Base-by-base conservation (phyloP, 2,329 filamentous ascomycete genomes). In the Xylariomycetidae sp. region DNA sequence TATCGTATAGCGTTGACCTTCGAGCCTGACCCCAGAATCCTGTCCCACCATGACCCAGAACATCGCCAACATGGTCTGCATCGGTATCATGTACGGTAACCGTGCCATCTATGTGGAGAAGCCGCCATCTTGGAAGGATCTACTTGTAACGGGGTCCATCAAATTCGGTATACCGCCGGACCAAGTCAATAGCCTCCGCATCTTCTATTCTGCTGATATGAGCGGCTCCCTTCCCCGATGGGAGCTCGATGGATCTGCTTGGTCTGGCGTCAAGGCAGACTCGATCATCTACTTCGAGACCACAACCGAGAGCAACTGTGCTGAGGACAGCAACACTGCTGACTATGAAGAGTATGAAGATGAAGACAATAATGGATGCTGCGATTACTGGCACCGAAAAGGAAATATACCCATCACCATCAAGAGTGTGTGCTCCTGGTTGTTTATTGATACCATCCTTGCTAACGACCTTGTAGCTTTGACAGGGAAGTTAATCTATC, bases 231-330 rank as follows among this genome's bases (percentile, higher is more conserved):
- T 14, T 25, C 29, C 29, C 6, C n/a, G 14, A 11, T 31, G 29
- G 29, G 29, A 31, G 11, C 3, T 31, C n/a, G 29, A 31, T 15
- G 17, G 17, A 10, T 31, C 29, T 15, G 29, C 29, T 4, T 31
- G 29, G 19, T 13, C 19, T 3, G 17, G 11, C 16, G 29, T 31
- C 13, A 15, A 22, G 12, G 10, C 17, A 5, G 13, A 31, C 7
- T 31, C 29, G 13, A 13, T 16, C n/a, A 11, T 31, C 11, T 23
- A 31, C 19, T 19, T 31, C 18, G 29, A 31, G 17, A 19, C 8
- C 8, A n/a, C 20, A 8, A n/a, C 8, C n/a, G 8, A 23, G 20
- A 8, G n/a, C 8, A 23, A n/a, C 27, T 5, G 23, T 4, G n/a
- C 14, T 16, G 19, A 16, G 17, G 14, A 19, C 10, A 5, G 12